Evolutionary conservation across 257 asterid species (phyloP), one percentile per base, ranked within the genome.

Genomic region (Thymus quinquecostatus): DNA sequence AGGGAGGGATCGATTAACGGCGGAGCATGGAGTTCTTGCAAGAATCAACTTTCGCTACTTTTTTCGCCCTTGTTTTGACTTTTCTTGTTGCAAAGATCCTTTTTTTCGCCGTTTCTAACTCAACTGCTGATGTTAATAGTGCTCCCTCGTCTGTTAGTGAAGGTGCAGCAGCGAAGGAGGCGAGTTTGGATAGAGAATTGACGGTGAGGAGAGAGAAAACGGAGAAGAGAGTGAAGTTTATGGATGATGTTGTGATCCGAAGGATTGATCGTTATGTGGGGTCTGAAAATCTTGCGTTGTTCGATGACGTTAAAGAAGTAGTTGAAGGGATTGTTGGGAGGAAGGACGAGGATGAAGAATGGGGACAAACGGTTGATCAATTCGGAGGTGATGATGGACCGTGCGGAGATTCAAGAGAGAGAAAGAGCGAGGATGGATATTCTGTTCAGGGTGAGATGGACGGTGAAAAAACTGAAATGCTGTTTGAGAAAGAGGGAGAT

Each of bases 21-120:
- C 11, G 51, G 71, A 36, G 8, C 10, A 87, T 88, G 97, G 88
- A 72, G 67, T 65, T 79, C 66, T 62, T 85, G 55, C 91, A 83
- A 60, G 89, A 80, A 57, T 79, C 77, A 11, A 69, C 81, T 32
- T 55, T 85, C 40, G 72, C 87, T 41, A 84, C 85, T 43, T 74
- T 89, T 59, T 2, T 74, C 68, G 85, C 85, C 53, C 56, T 86
- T 30, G n/a, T 85, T 63, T 74, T 79, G 50, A 66, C 81, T 69
- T 68, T 79, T 33, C 55, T 88, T 58, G 77, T 83, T 69, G 89
- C 83, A 48, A 88, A 83, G 82, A 57, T 88, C 41, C 77, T 84
- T 65, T 69, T 85, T 53, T 72, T 79, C 72, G 85, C 78, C 64
- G 62, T 82, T 70, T 75, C 74, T 41, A 54, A 59, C 73, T 21